A percentile compares a stretch with the other conserved stretches of the same genome.
Evolutionary conservation across 2,329 filamentous ascomycete genomes (phyloP).

Genomic region (Aspergillus fumigatus): DNA sequence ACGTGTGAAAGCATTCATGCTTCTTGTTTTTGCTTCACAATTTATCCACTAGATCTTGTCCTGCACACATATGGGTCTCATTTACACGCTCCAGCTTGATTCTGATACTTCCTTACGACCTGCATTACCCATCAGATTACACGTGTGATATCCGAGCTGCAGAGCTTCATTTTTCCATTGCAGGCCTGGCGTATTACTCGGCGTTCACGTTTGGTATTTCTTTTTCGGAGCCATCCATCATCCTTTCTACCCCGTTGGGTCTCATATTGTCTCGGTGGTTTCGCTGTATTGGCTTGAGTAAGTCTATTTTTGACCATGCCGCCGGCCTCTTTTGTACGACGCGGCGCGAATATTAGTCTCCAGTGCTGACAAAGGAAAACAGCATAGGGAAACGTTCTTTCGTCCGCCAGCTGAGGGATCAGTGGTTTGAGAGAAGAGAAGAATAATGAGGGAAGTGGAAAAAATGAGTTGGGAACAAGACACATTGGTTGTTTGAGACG

Average conservation of each 20-base stretch:
- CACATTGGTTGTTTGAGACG: background rate
- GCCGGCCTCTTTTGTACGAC: background rate
- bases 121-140: conserved; percentile 17
- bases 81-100: conserved; percentile 25
- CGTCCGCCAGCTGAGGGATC: background rate
- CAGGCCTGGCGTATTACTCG: conserved; percentile 28
- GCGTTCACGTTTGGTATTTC: conserved; percentile 24
- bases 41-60: conserved; percentile 19
- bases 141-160: conserved; percentile 24
- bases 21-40: conserved; percentile 13
- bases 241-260: conserved; percentile 2
- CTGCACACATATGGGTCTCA: conserved; percentile 29
- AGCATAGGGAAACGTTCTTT: background rate
- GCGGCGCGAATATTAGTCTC: background rate
- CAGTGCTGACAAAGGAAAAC: conserved; percentile 5
- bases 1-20: background rate
- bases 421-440: background rate
- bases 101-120: conserved; percentile 21
- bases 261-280: background rate
- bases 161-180: conserved; percentile 17
- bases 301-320: background rate
- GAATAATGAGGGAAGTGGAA: background rate
- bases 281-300: background rate
- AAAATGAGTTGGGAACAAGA: background rate
- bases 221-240: conserved; percentile 3